Conservation (phyloP, 2,329 filamentous ascomycete genomes). For the Teratosphaeria pseudoeucalypti region DNA sequence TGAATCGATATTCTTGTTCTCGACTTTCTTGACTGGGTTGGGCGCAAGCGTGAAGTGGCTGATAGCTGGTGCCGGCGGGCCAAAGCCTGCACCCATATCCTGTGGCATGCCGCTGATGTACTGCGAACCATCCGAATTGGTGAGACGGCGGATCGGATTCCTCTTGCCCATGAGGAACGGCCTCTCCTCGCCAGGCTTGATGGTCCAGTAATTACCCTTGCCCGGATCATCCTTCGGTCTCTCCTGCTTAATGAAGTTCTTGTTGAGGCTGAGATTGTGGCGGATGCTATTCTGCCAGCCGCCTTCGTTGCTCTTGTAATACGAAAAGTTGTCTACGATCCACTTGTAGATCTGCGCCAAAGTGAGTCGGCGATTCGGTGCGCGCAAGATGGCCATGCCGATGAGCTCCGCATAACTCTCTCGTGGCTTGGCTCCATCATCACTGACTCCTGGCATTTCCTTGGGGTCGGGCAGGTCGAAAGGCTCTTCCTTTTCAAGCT, state of each 20-base stretch:
- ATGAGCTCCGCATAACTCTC: conserved; percentile 94
- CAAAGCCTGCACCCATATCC: conserved; percentile 22
- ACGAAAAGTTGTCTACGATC: conserved; percentile 91
- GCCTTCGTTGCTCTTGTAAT: conserved; percentile 73
- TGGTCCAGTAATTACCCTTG: conserved; percentile 96
- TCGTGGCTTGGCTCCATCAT: conserved; percentile 79
- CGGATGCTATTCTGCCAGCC: conserved; percentile 99
- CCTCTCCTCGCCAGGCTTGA: conserved; percentile 78
- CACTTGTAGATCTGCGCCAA: conserved; percentile 97
- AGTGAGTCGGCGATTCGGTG: conserved; percentile 72
- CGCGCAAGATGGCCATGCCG: conserved; percentile 89
- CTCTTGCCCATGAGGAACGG: conserved; percentile 81
- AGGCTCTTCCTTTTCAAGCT: conserved; percentile 41
- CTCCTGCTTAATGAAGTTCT: conserved; percentile 91
- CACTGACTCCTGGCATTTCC: conserved; percentile 70
- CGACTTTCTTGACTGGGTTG: conserved; percentile 19
- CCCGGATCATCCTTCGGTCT: conserved; percentile 93
- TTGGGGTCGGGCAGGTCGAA: conserved; percentile 56
- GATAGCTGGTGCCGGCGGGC: conserved; percentile 30
- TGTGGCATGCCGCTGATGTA: conserved; percentile 21
- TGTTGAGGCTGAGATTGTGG: conserved; percentile 94
- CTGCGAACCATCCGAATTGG: conserved; percentile 42
- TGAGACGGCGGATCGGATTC: conserved; percentile 43
- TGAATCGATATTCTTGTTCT: conserved; percentile 37
- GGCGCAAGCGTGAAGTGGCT: conserved; percentile 27